Evolutionary conservation across 1,139 yeast species (phyloP).

Genomic region (Protomyces inundatus): DNA sequence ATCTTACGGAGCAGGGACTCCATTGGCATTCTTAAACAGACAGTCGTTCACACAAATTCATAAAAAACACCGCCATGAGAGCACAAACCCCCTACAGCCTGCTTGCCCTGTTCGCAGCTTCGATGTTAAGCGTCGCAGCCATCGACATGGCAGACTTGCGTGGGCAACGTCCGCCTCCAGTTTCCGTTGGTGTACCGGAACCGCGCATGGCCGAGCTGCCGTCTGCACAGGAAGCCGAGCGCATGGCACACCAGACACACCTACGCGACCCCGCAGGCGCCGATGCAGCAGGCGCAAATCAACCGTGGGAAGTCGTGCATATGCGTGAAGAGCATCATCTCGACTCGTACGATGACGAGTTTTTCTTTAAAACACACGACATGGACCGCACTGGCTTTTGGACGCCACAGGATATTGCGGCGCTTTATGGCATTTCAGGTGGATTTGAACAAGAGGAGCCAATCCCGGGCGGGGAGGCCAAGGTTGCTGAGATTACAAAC

Average conservation of each 20-base stretch:
- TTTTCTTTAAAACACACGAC: conserved; percentile 76
- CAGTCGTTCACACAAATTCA: no score
- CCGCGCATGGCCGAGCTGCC: not conserved
- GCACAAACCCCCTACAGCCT: not conserved
- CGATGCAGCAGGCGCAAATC: no score
- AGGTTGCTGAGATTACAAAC: conserved; percentile 45
- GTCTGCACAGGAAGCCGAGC: not conserved
- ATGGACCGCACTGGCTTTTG: conserved; percentile 46
- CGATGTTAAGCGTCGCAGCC: not conserved
- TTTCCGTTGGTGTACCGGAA: not conserved
- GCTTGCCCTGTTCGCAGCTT: not conserved
- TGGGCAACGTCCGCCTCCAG: not conserved
- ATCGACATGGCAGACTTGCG: not conserved
- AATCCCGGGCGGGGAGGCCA: conserved; percentile 30
- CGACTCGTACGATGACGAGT: conserved; percentile 21
- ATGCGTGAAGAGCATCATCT: conserved; percentile 23
- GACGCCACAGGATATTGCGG: conserved; percentile 57
- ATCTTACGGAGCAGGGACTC: no score
- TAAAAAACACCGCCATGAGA: not conserved
- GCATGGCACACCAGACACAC: not conserved
- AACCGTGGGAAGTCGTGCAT: conserved; percentile 23
- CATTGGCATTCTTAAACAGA: no score
- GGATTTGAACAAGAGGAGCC: conserved; percentile 37
- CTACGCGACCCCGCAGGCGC: no score
- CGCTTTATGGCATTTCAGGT: conserved; percentile 72